These are phyloP conservation scores for Heliophila coronopifolia DNA, from an alignment of 441 rosid genomes.

Conservation along the genomic window DNA sequence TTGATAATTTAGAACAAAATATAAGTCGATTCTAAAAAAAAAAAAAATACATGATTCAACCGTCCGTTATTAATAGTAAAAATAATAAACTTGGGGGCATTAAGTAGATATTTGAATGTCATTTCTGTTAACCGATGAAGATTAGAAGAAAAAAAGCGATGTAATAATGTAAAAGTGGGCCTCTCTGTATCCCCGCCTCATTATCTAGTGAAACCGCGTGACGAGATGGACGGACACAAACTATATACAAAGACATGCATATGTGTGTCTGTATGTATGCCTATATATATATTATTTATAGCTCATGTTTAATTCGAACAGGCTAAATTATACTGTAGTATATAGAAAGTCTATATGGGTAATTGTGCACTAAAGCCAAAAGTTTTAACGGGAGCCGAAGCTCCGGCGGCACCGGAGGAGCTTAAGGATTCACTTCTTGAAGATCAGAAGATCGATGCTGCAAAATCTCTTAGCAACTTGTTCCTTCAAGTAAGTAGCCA, in stretches of 20 bases:
- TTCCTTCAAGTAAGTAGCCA: constrained; percentile 18
- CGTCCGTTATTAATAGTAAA: background rate
- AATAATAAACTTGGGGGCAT: background rate
- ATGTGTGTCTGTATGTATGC: background rate
- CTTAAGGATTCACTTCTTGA: constrained; percentile 18
- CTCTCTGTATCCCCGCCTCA: constrained; percentile 20
- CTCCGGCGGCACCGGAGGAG: constrained; percentile 24
- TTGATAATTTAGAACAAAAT: background rate
- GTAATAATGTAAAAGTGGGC: background rate
- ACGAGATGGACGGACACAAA: constrained; percentile 24
- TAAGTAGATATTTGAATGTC: background rate
- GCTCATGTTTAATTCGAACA: constrained; percentile 1
- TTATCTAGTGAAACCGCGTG: constrained; percentile 13
- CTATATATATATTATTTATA: constrained; percentile 25
- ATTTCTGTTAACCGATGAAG: background rate
- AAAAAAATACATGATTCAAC: background rate
- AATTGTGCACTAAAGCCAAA: constrained; percentile 27
- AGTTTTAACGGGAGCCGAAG: constrained; percentile 14
- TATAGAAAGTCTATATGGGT: constrained; percentile 23
- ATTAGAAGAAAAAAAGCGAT: background rate
- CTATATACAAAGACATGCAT: background rate
- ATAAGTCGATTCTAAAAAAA: background rate
- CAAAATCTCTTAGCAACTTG: constrained; percentile 26
- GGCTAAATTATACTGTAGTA: too few species aligned
- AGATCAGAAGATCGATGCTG: constrained; percentile 17